A percentile compares a stretch with the other conserved stretches of the same genome.
These are phyloP conservation scores for Candida pini DNA, from an alignment of 805 yeast genomes.

Conservation along the genomic window DNA sequence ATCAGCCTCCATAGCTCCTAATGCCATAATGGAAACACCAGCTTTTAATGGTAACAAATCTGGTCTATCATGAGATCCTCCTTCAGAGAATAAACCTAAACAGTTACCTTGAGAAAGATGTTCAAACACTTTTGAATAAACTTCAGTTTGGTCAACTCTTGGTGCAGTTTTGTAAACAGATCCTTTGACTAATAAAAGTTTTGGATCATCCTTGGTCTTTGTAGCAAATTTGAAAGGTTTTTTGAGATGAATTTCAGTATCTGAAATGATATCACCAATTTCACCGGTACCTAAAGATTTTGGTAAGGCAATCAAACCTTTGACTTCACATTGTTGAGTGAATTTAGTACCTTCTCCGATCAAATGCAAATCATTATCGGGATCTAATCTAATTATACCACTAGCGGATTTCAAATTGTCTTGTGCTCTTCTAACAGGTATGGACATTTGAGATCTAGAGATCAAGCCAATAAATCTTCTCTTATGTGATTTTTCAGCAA, in stretches of 20 bases:
- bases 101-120: conserved; percentile 78
- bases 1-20: conserved; percentile 82
- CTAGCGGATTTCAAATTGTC: conserved; percentile 66
- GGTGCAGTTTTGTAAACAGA: conserved; percentile 66
- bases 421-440: conserved; percentile 91
- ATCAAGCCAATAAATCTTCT: conserved; percentile 62
- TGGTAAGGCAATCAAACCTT: conserved; percentile 74
- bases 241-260: conserved; percentile 60
- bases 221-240: conserved; percentile 53
- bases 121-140: conserved; percentile 78
- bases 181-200: conserved; percentile 42
- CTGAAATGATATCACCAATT: conserved; percentile 60
- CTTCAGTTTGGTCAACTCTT: conserved; percentile 79
- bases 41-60: conserved; percentile 90
- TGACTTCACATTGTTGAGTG: conserved; percentile 51
- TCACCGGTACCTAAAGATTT: conserved; percentile 72
- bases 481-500: conserved; percentile 48
- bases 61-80: conserved; percentile 95
- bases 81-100: conserved; percentile 94
- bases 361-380: conserved; percentile 38
- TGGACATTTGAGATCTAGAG: conserved; percentile 71
- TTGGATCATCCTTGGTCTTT: conserved; percentile 36
- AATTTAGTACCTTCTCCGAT: conserved; percentile 65
- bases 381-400: conserved; percentile 59
- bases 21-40: conserved; percentile 97